phyloP scores from a whole-genome alignment of 352 stramenopile species.

The Globisporangium apiculatum region DNA sequence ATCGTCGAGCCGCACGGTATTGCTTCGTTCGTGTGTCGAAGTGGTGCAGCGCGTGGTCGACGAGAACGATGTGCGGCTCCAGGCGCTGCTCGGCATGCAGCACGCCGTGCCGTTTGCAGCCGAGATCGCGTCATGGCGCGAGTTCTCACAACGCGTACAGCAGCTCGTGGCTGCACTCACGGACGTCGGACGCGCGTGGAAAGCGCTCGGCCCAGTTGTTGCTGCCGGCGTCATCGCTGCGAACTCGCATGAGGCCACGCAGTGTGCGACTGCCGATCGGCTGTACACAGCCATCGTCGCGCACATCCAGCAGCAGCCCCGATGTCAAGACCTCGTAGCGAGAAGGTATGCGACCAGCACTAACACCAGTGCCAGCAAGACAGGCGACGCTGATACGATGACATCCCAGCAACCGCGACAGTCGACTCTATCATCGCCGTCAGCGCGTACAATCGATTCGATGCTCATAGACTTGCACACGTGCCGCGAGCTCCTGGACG shows the following conservation, averaged over 20 bases:
- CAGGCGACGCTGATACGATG: not conserved
- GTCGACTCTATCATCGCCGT: not conserved
- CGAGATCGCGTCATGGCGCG: slow-evolving; percentile 39
- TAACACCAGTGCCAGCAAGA: not conserved
- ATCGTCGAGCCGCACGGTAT: not conserved
- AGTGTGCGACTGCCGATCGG: slow-evolving; percentile 33
- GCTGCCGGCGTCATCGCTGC: slow-evolving; percentile 37
- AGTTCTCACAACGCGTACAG: slow-evolving; percentile 34
- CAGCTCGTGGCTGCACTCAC: slow-evolving; percentile 33
- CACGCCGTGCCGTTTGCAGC: slow-evolving; percentile 36
- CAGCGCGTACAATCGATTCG: not conserved
- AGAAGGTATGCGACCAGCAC: no score
- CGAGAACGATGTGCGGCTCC: slow-evolving; percentile 49
- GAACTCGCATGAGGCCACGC: slow-evolving; percentile 27
- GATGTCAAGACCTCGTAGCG: slow-evolving; percentile 30
- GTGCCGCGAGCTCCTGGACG: slow-evolving; percentile 41
- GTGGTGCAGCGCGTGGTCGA: slow-evolving; percentile 43
- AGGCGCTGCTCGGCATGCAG: slow-evolving; percentile 37
- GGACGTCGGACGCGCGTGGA: slow-evolving; percentile 40
- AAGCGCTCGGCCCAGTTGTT: slow-evolving; percentile 41
- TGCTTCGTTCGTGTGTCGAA: slow-evolving; percentile 27
- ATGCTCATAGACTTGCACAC: slow-evolving; percentile 29
- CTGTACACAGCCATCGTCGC: slow-evolving; percentile 28
- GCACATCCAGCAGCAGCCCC: slow-evolving; percentile 19
- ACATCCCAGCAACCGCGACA: not conserved